A percentile compares a stretch with the other conserved stretches of the same genome.
Evolutionary conservation across 331 rosid genomes (phyloP).

Genomic region (Quercus lobata): DNA sequence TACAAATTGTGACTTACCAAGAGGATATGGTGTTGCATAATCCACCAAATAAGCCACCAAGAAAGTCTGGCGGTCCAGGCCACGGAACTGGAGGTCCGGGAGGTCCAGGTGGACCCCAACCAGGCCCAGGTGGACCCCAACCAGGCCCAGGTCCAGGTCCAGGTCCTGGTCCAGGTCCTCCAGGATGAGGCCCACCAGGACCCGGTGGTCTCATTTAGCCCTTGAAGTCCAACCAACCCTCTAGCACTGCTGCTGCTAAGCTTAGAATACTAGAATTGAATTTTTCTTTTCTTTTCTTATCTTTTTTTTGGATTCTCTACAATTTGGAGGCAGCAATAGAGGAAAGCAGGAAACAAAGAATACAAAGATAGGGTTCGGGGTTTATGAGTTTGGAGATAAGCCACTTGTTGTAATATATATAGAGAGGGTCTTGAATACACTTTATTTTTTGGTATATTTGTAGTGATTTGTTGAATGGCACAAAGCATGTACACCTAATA

Average conservation of each 20-base stretch:
- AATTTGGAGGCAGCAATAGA: not conserved
- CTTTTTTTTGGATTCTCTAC: too few relatives aligned
- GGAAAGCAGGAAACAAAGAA: not conserved
- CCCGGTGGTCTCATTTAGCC: conserved; percentile 1
- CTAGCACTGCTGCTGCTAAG: not conserved
- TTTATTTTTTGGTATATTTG: not conserved
- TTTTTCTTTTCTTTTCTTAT: not conserved
- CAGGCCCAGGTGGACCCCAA: not conserved
- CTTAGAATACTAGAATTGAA: not conserved
- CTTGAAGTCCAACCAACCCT: not conserved
- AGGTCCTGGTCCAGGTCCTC: too few relatives aligned
- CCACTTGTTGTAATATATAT: too few relatives aligned
- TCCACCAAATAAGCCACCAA: conserved; percentile 19
- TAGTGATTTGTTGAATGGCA: too few relatives aligned
- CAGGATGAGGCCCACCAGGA: conserved; percentile 18
- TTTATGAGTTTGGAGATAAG: not conserved
- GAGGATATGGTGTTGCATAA: conserved; percentile 33
- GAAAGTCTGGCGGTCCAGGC: conserved; percentile 11
- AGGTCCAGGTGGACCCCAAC: conserved; percentile 8
- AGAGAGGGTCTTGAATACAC: not conserved
- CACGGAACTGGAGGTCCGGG: conserved; percentile 10
- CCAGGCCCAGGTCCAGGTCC: not conserved
- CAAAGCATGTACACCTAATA: not conserved
- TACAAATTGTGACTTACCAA: conserved; percentile 32
- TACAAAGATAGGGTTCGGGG: not conserved